Base-by-base conservation (phyloP, 2,329 filamentous ascomycete species). In the Hypoxylon sp. region DNA sequence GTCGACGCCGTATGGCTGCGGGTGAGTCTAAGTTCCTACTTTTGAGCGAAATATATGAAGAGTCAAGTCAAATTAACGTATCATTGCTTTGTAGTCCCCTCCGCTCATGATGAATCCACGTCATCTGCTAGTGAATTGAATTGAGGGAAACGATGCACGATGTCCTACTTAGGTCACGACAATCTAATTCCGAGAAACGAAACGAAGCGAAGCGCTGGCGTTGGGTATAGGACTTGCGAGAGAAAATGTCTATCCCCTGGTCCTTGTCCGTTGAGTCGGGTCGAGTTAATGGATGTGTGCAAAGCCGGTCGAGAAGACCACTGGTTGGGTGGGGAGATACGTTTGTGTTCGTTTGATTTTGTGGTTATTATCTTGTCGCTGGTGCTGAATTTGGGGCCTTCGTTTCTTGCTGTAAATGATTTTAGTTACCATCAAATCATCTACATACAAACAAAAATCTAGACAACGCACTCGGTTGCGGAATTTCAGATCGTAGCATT, bases 1-100 rank as follows among this genome's bases (percentile, higher is more conserved):
- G 17, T 81, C 83, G 4, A 89, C 87, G 33, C 86, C 87, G 3
- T 79, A 82, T 59, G 87, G 87, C 35, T 89, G 87, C 84, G 87
- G 81, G 87, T 89, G 75, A 71, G 86, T 26, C 26, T 4, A 26
- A 6, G 26, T 26, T 26, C 26, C 26, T 5, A 6, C 26, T 26
- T 26, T 26, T n/a, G n/a, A n/a, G n/a, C n/a, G n/a, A n/a, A n/a
- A n/a, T n/a, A n/a, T n/a, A n/a, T n/a, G n/a, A n/a, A n/a, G 35
- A 13, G 13, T 33, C 26, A 35, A 9, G 13, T 52, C 37, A 42
- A 55, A 31, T 4, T 11, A 55, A 29, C n/a, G 5, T n/a, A 1
- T 37, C 5, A 5, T 22, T 3, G 11, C 9, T 14, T 3, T 9
- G 17, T 42, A 67, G 65, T 19, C 62, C 63, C 29, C 50, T 59